phyloP scores from a whole-genome alignment of 1,284 basidiomycete genomes.

The Vanrija sp. region DNA sequence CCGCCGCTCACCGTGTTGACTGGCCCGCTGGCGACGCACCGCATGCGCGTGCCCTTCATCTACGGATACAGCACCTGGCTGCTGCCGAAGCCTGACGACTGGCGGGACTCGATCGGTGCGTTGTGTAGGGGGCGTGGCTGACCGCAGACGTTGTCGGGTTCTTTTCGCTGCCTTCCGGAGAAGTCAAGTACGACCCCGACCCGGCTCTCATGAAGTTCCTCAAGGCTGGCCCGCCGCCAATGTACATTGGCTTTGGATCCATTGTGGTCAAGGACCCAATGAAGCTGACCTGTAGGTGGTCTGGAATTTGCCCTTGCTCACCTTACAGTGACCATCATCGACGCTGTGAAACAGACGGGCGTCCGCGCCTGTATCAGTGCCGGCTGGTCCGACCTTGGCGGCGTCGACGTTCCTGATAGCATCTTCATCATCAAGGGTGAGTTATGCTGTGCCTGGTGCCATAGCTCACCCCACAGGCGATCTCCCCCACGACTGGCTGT shows the following conservation, averaged over 20 bases:
- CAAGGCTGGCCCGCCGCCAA: conserved; percentile 54
- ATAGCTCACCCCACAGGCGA: conserved; percentile 29
- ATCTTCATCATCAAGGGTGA: conserved; percentile 56
- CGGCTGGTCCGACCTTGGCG: conserved; percentile 62
- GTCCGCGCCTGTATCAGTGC: conserved; percentile 60
- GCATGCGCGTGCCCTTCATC: conserved; percentile 62
- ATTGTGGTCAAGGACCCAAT: conserved; percentile 25
- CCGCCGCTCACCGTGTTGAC: conserved; percentile 53
- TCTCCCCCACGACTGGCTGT: conserved; percentile 69
- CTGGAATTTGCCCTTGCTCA: no score
- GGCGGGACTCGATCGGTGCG: conserved; percentile 55
- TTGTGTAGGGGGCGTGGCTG: not conserved
- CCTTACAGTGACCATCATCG: conserved; percentile 54
- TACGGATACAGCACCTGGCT: conserved; percentile 64
- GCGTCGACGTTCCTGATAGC: conserved; percentile 52
- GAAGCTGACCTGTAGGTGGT: conserved; percentile 43
- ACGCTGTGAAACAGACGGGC: conserved; percentile 56
- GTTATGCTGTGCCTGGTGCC: no score
- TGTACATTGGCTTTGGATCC: conserved; percentile 55
- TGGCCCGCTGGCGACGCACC: conserved; percentile 58
- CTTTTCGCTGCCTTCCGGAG: conserved; percentile 56
- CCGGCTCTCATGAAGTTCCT: conserved; percentile 55
- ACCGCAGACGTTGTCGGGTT: conserved; percentile 58
- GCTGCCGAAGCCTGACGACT: conserved; percentile 62
- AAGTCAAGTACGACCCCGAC: conserved; percentile 54